These are phyloP conservation scores for Escallonia rubra DNA, from an alignment of 129 eudicot species.

Conservation along the genomic window DNA sequence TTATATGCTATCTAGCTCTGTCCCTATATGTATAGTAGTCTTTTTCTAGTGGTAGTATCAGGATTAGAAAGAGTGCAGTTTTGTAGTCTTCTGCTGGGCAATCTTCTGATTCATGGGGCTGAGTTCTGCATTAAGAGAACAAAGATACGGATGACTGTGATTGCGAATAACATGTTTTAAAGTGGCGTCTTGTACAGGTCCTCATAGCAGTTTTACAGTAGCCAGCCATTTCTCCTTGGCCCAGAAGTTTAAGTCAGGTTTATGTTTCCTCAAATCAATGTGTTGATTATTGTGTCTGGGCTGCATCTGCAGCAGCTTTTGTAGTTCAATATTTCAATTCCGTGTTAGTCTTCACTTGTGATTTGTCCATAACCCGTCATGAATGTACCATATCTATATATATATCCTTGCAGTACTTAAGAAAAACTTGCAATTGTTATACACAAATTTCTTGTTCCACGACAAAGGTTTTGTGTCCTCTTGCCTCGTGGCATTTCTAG, in stretches of 20 bases:
- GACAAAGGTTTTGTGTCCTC: too few relatives aligned
- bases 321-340: too few relatives aligned
- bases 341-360: too few relatives aligned
- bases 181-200: slow-evolving; percentile 12
- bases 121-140: slow-evolving; percentile 8
- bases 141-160: slow-evolving; percentile 1
- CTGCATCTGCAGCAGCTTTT: too few relatives aligned
- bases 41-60: background rate
- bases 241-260: background rate
- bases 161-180: slow-evolving; percentile 10
- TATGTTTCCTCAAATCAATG: too few relatives aligned
- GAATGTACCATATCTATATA: too few relatives aligned
- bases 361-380: too few relatives aligned
- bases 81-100: slow-evolving; percentile 13
- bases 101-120: background rate
- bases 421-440: too few relatives aligned
- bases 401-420: too few relatives aligned
- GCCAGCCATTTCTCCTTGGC: background rate
- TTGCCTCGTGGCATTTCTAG: too few relatives aligned
- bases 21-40: slow-evolving; percentile 5
- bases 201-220: background rate
- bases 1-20: slow-evolving; percentile 2
- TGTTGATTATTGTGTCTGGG: too few relatives aligned
- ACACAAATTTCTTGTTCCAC: too few relatives aligned
- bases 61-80: slow-evolving; percentile 21